A percentile compares a stretch with the other conserved stretches of the same genome.
Evolutionary conservation across 352 stramenopile species (phyloP).

Genomic region (Phytopythium montanum): DNA sequence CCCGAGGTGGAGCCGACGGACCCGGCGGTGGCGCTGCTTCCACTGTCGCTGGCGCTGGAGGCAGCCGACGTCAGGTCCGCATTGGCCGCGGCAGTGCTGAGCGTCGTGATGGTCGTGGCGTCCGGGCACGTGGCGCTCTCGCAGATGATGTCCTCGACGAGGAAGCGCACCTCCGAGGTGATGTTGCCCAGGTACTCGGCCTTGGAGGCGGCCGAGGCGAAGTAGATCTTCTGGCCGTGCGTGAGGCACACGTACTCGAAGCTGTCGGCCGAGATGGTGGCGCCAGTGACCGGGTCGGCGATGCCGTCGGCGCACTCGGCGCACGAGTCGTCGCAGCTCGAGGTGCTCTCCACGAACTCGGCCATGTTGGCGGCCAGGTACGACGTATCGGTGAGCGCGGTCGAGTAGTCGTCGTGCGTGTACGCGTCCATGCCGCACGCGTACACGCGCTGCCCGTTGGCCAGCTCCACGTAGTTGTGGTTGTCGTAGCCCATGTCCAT

Average conservation of each 20-base stretch:
- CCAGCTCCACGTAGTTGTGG: constrained; percentile 55
- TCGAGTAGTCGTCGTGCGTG: constrained; percentile 45
- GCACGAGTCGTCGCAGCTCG: constrained; percentile 34
- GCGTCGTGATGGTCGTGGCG: constrained; percentile 44
- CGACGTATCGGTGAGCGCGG: constrained; percentile 55
- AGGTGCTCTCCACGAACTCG: constrained; percentile 31
- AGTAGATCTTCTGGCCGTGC: constrained; percentile 85
- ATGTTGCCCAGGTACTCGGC: constrained; percentile 58
- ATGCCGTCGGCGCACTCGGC: constrained; percentile 46
- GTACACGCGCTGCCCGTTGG: constrained; percentile 64
- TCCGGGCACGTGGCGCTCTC: constrained; percentile 46
- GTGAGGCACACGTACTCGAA: constrained; percentile 69
- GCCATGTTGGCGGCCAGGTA: constrained; percentile 72
- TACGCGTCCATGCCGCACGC: constrained; percentile 71
- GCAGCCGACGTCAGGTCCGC: constrained; percentile 18
- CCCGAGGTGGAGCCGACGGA: constrained; percentile 6
- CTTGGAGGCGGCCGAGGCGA: constrained; percentile 56
- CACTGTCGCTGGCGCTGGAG: constrained; percentile 16
- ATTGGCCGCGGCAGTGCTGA: constrained; percentile 38
- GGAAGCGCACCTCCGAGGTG: constrained; percentile 43
- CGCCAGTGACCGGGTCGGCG: constrained; percentile 64
- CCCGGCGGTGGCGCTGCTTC: constrained; percentile 14
- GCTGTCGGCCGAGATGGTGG: constrained; percentile 44
- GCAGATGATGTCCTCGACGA: constrained; percentile 62
- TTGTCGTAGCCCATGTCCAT: constrained; percentile 51